Evolutionary conservation across 805 yeast species (phyloP).

Genomic region (Schizosaccharomyces cryophilus): DNA sequence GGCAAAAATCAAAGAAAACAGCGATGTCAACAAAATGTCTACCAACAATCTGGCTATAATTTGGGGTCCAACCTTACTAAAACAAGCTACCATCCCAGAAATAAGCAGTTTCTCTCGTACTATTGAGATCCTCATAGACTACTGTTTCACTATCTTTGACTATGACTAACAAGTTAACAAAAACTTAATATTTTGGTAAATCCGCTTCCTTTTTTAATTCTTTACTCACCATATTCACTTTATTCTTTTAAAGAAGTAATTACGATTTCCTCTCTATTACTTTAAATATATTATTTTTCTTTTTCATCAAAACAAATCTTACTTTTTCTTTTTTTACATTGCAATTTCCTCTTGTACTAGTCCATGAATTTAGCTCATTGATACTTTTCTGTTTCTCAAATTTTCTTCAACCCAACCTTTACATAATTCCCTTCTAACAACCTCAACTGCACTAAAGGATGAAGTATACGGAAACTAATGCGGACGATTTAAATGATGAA

Average conservation of each 20-base stretch:
- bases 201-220: background rate
- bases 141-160: constrained; percentile 1
- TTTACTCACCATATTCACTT: background rate
- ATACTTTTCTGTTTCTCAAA: too few relatives aligned
- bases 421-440: too few relatives aligned
- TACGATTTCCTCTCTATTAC: too few relatives aligned
- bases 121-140: background rate
- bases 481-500: background rate
- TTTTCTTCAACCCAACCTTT: too few relatives aligned
- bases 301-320: too few relatives aligned
- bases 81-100: background rate
- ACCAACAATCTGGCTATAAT: constrained; percentile 60
- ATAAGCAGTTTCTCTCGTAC: background rate
- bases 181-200: background rate
- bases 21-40: constrained; percentile 53
- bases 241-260: too few relatives aligned
- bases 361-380: too few relatives aligned
- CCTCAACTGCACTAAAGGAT: background rate
- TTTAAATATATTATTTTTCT: too few relatives aligned
- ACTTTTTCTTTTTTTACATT: too few relatives aligned
- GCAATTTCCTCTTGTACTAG: too few relatives aligned
- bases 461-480: background rate
- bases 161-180: background rate
- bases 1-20: constrained; percentile 28
- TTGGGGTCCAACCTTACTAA: constrained; percentile 59